Base-by-base conservation (phyloP, 2,329 filamentous ascomycete genomes). In the Trichoderma brevicompactum region DNA sequence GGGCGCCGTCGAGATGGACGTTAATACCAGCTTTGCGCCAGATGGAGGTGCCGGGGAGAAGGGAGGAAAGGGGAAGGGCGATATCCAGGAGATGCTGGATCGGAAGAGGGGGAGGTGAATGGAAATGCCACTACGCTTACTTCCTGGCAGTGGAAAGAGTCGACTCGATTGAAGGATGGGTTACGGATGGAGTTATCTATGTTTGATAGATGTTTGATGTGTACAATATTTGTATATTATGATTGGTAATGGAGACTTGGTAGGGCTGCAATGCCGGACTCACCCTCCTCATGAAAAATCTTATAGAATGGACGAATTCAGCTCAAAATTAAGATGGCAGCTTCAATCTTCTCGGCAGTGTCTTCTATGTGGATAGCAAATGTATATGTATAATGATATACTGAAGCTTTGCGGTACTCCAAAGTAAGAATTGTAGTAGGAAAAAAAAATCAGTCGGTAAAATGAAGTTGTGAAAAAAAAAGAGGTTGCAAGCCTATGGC, bases 1-100 rank as follows among this genome's bases (percentile, higher is more conserved):
- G 76, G 90, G 91, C 68, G 92, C 90, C 12, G 81, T 84, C 69
- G 83, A 85, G 77, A 83, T 92, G 75, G 76, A 77, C 13, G 77
- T 80, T 7, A 74, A 73, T 44, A 74, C 76, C 1, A 73, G 71
- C 38, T 80, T 80, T 69, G 75, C 76, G 32, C 73, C 75, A 0
- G 75, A 75, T 55, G 75, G 75, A 2, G 74, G 72, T 8, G 73
- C 66, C 1, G 72, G 60, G 5, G 72, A 70, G 64, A 75, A 72
- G 68, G 73, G 73, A 19, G 73, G 73, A 5, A 73, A 73, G 54
- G 72, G 75, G 7, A 76, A 74, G 68, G 74, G 74, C 5, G 78
- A 79, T 48, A 76, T 80, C 17, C 78, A 79, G 70, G 74, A 74
- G 6, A 70, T 79, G 76, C 67, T 80, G 68, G 76, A 78, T n/a